Base-by-base conservation (phyloP, 441 rosid genomes). In the Eutrema salsugineum region DNA sequence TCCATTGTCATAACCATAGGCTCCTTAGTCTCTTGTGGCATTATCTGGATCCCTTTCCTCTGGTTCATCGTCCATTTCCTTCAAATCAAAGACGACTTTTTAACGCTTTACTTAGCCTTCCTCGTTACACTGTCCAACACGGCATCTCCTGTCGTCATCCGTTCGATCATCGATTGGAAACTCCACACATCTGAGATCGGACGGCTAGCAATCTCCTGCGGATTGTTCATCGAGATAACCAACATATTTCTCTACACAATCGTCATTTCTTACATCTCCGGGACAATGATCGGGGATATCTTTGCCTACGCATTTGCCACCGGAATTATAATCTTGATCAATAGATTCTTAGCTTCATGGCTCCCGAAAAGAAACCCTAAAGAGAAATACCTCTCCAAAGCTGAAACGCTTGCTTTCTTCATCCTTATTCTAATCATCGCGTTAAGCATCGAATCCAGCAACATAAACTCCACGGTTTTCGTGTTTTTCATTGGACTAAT, bases 131-230 rank as follows among this genome's bases (percentile, higher is more conserved):
- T 88, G 14, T 83, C 94, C 5, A 90, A 86, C 81, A 68, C 96
- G 12, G 91, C 95, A 53, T 84, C 92, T 22, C 99, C 97, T 0
- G 86, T 88, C 0, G 96, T 87, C 24, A 66, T 85, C 55, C 91
- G 95, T 10, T 38, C 89, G 63, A 82, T 87, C 5, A 84, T 87
- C 2, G 98, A 94, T 63, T 68, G 88, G 58, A 94, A 88, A 79
- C 84, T 87, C 9, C 86, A 83, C 19, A 91, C 91, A 16, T 75
- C 97, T 0, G 85, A 88, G 16, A 46, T 86, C 5, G 97, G 98
- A 38, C 82, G 96, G 56, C 36, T 91, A 55, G 93, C 92, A 3
- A 82, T 85, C 4, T 73, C 81, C 6, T 65, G 90, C 16, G 82
- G 95, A 47, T 55, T 94, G 24, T 66, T 91, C 71, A 85, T 78